Evolutionary conservation across 495 filamentous ascomycete species (phyloP).

Genomic region (Aspergillus conjunctus): DNA sequence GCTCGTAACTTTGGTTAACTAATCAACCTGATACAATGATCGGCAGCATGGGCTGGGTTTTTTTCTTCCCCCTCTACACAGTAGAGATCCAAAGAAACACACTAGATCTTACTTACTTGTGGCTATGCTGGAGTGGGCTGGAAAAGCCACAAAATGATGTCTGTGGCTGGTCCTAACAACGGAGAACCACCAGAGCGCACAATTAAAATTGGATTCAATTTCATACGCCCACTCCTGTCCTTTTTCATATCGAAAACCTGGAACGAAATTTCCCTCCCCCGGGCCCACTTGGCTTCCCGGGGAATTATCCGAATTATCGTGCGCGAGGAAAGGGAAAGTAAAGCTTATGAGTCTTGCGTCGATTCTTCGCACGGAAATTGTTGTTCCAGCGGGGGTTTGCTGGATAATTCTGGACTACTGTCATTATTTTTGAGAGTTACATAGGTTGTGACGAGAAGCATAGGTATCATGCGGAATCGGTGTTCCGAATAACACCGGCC

Average conservation of each 20-base stretch:
- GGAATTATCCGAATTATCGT: background rate
- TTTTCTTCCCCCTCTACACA: background rate
- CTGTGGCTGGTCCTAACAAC: background rate
- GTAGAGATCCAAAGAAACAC: background rate
- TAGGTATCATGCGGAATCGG: no score
- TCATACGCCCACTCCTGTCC: no score
- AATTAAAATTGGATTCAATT: no score
- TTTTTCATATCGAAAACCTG: no score
- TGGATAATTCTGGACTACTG: background rate
- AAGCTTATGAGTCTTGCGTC: background rate
- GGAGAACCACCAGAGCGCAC: no score
- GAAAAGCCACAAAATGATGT: background rate
- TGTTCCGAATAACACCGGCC: no score
- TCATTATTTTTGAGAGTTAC: background rate
- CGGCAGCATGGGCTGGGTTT: background rate
- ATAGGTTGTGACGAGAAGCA: background rate
- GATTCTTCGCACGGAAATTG: background rate
- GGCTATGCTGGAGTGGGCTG: background rate
- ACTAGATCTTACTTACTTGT: background rate
- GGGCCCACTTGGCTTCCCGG: background rate
- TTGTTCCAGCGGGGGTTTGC: background rate
- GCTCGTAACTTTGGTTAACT: background rate
- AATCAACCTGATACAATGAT: slow-evolving; percentile 5
- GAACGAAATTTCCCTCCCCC: background rate
- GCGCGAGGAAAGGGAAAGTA: background rate